A percentile compares a stretch with the other conserved stretches of the same genome.
Evolutionary conservation across 495 filamentous ascomycete genomes (phyloP).

Genomic region (Cercophora scortea): DNA sequence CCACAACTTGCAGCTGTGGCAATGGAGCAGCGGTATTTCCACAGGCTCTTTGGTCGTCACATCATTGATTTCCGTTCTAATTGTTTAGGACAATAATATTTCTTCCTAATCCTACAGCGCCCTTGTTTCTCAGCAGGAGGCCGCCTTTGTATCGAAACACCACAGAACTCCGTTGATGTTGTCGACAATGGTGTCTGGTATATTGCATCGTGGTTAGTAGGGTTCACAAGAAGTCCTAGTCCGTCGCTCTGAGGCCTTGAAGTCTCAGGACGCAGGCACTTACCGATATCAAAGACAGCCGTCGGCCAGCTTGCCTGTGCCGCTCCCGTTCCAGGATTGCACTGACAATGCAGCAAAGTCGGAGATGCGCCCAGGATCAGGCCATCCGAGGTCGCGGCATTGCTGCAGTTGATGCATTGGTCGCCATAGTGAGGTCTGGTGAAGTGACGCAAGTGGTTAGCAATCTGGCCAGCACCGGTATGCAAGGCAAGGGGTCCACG

Average conservation of each 20-base stretch:
- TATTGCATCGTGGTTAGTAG: not conserved
- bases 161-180: conserved; percentile 18
- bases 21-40: too few relatives aligned
- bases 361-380: conserved; percentile 1
- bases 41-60: too few relatives aligned
- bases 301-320: conserved; percentile 14
- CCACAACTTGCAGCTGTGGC: not conserved
- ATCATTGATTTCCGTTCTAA: too few relatives aligned
- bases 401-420: conserved; percentile 19
- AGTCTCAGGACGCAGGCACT: not conserved
- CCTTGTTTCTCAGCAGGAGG: conserved; percentile 2
- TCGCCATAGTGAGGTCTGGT: conserved; percentile 11
- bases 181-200: conserved; percentile 14
- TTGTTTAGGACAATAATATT: too few relatives aligned
- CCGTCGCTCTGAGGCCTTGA: not conserved
- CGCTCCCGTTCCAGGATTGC: conserved; percentile 16
- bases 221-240: not conserved
- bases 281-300: conserved; percentile 16
- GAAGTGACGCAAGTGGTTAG: too few relatives aligned
- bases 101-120: not conserved
- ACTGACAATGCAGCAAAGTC: conserved; percentile 14
- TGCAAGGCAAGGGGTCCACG: too few relatives aligned
- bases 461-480: too few relatives aligned
- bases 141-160: conserved; percentile 10
- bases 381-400: conserved; percentile 4